A percentile compares a stretch with the other conserved stretches of the same genome.
Evolutionary conservation across 805 yeast species (phyloP).

Genomic region (Kazachstania viticola): DNA sequence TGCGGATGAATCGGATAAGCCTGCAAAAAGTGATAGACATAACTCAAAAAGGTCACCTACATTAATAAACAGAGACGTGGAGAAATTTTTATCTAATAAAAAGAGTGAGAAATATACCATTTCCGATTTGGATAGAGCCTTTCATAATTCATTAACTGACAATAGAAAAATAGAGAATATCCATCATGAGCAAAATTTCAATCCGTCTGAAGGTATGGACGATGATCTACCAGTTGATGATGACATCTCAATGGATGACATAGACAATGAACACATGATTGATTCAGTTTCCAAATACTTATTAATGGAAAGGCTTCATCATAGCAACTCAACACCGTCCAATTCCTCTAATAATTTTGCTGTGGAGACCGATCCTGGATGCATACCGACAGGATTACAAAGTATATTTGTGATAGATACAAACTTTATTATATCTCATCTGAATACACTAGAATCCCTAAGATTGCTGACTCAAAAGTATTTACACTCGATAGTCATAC

Average conservation of each 20-base stretch:
- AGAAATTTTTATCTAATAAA: too few relatives aligned
- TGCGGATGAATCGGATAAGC: too few relatives aligned
- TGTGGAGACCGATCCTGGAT: too few relatives aligned
- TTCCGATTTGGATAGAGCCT: too few relatives aligned
- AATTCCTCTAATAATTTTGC: slow-evolving; percentile 1
- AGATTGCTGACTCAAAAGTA: slow-evolving; percentile 30
- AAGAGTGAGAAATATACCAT: too few relatives aligned
- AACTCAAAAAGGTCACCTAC: too few relatives aligned
- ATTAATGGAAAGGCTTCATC: slow-evolving; percentile 15
- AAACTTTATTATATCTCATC: slow-evolving; percentile 65
- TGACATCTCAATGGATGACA: slow-evolving; percentile 40
- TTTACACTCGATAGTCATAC: slow-evolving; percentile 49
- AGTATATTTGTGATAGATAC: slow-evolving; percentile 65
- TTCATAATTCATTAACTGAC: too few relatives aligned
- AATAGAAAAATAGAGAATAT: too few relatives aligned
- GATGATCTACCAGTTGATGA: slow-evolving; percentile 21
- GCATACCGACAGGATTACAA: too few relatives aligned
- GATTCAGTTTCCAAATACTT: slow-evolving; percentile 34
- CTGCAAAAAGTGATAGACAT: too few relatives aligned
- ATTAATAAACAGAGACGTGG: too few relatives aligned
- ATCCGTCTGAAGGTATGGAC: not conserved
- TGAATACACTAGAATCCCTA: slow-evolving; percentile 45
- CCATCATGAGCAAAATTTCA: too few relatives aligned
- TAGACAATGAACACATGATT: slow-evolving; percentile 36
- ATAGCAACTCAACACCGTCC: not conserved